Evolutionary conservation across 441 rosid species (phyloP).

Genomic region (Eutrema salsugineum): DNA sequence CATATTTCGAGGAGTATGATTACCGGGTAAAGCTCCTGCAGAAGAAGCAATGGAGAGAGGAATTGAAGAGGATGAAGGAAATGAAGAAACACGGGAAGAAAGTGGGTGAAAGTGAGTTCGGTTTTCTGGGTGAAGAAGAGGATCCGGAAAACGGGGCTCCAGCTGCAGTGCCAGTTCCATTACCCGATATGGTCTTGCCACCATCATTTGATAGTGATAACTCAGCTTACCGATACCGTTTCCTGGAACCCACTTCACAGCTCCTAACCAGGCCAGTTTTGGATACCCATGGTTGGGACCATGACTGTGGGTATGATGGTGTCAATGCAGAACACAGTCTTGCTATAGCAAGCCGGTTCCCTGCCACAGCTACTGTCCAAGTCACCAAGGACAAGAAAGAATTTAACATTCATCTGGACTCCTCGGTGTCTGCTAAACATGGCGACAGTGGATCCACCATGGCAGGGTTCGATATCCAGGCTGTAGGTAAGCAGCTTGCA

Average conservation of each 20-base stretch:
- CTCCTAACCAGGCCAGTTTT: constrained; percentile 74
- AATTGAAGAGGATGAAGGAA: constrained; percentile 61
- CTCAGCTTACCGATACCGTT: constrained; percentile 79
- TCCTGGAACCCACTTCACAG: constrained; percentile 77
- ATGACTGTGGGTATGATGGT: constrained; percentile 87
- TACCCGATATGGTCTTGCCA: constrained; percentile 80
- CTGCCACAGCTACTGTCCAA: constrained; percentile 61
- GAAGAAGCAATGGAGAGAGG: constrained; percentile 82
- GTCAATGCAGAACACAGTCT: constrained; percentile 56
- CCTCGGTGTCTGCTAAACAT: constrained; percentile 66
- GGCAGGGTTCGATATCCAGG: constrained; percentile 89
- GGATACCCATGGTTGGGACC: constrained; percentile 92
- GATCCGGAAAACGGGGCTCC: constrained; percentile 66
- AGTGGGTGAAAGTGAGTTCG: constrained; percentile 40
- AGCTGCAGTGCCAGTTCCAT: constrained; percentile 73
- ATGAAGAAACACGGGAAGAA: constrained; percentile 68
- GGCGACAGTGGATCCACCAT: constrained; percentile 73
- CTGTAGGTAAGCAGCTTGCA: constrained; percentile 78
- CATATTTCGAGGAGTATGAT: constrained; percentile 80
- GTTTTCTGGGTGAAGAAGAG: constrained; percentile 47
- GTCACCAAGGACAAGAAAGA: constrained; percentile 82
- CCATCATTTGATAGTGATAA: constrained; percentile 77
- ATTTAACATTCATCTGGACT: constrained; percentile 74
- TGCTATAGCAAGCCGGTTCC: constrained; percentile 55
- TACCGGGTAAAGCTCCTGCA: constrained; percentile 75